Conservation (phyloP, 2,329 filamentous ascomycete genomes). For the Diplodia scrobiculata region DNA sequence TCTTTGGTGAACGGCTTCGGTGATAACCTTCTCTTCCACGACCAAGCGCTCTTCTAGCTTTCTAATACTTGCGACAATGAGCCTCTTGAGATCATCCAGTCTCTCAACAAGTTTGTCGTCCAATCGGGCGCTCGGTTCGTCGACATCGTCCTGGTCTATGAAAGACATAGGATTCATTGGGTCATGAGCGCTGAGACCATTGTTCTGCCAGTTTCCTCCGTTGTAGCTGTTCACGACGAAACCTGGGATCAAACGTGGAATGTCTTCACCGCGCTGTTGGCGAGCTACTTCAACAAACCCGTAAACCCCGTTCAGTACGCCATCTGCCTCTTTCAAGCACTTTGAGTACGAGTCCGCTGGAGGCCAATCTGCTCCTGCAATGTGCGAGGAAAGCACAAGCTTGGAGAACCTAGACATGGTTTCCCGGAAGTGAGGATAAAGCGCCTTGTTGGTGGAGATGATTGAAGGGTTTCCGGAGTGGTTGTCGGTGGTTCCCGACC, state of each 20-base stretch:
- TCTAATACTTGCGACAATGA: conserved; percentile 81
- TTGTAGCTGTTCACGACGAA: conserved; percentile 83
- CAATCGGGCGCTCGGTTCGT: conserved; percentile 75
- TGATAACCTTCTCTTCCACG: conserved; percentile 78
- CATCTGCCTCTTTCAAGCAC: conserved; percentile 95
- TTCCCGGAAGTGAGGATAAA: conserved; percentile 96
- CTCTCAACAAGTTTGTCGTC: conserved; percentile 78
- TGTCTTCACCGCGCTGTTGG: conserved; percentile 89
- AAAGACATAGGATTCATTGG: conserved; percentile 68
- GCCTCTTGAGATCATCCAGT: conserved; percentile 80
- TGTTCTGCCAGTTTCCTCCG: conserved; percentile 84
- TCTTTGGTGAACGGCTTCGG: conserved; percentile 72
- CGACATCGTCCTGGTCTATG: conserved; percentile 83
- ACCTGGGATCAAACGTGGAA: conserved; percentile 87
- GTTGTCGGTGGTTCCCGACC: conserved; percentile 96
- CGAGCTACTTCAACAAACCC: conserved; percentile 95
- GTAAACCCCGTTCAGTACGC: conserved; percentile 88
- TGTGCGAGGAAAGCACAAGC: conserved; percentile 94
- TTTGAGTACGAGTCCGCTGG: conserved; percentile 92
- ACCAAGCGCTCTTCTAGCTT: conserved; percentile 82
- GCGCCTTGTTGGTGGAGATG: conserved; percentile 94
- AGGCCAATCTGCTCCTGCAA: conserved; percentile 93
- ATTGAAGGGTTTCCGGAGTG: conserved; percentile 99
- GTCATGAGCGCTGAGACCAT: conserved; percentile 65
- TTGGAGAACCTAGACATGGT: conserved; percentile 99